These are phyloP conservation scores for Eucalyptus fibrosa DNA, from an alignment of 345 rosid species.

Conservation along the genomic window DNA sequence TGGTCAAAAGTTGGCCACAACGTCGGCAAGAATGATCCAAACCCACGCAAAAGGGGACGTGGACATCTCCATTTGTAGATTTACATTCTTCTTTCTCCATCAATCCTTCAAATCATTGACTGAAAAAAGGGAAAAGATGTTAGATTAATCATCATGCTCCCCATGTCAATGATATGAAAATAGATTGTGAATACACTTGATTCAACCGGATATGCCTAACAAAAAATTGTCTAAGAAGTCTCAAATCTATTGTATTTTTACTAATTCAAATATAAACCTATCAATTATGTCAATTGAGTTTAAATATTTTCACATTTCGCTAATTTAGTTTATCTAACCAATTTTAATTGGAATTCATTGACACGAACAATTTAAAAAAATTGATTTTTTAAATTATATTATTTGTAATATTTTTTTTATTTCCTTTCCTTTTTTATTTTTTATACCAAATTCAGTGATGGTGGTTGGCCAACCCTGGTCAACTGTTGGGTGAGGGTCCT, in stretches of 20 bases:
- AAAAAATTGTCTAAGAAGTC: too few relatives aligned
- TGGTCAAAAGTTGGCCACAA: background rate
- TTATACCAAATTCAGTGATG: too few relatives aligned
- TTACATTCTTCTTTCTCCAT: background rate
- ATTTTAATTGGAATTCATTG: too few relatives aligned
- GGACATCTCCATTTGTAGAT: background rate
- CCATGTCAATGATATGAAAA: background rate
- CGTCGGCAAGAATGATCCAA: background rate
- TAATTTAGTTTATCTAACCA: background rate
- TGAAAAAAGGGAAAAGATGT: background rate
- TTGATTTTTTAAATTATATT: too few relatives aligned
- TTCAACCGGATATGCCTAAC: background rate
- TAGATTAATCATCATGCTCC: background rate
- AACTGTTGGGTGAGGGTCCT: rapidly evolving
- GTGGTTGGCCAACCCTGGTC: too few relatives aligned
- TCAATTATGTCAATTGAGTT: too few relatives aligned
- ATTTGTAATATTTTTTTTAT: too few relatives aligned
- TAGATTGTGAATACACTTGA: background rate
- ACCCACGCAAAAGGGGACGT: background rate
- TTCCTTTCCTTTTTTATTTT: too few relatives aligned
- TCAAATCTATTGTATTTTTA: too few relatives aligned
- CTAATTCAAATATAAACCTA: too few relatives aligned
- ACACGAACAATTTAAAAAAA: rapidly evolving
- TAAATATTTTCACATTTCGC: background rate
- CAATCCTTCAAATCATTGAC: background rate